Conservation (phyloP, 2,329 filamentous ascomycete species). For the Aspergillus texensis region DNA sequence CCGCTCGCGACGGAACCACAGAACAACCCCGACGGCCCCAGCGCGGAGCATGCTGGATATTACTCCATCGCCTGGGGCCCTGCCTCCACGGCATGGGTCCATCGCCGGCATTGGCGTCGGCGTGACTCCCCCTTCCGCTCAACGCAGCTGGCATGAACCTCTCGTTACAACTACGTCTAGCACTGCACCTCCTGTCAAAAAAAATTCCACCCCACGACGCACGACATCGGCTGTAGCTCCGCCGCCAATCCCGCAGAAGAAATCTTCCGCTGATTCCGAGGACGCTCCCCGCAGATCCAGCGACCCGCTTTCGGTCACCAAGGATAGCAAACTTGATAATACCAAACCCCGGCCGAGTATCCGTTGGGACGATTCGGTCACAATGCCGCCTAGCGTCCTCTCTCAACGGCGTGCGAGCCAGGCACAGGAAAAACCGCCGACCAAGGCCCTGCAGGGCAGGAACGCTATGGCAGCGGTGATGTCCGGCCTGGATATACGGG, state of each 20-base stretch:
- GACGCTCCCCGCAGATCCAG: slow-evolving; percentile 22
- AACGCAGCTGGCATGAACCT: slow-evolving; percentile 29
- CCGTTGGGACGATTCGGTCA: slow-evolving; percentile 22
- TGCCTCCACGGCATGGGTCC: slow-evolving; percentile 38
- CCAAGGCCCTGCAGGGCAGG: slow-evolving; percentile 29
- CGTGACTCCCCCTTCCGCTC: slow-evolving; percentile 33
- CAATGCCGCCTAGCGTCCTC: slow-evolving; percentile 21
- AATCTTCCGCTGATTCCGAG: slow-evolving; percentile 12
- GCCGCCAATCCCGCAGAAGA: slow-evolving; percentile 10
- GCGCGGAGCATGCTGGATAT: slow-evolving; percentile 67
- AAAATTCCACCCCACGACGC: slow-evolving; percentile 8
- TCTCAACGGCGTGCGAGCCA: slow-evolving; percentile 29
- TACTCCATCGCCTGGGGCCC: slow-evolving; percentile 52
- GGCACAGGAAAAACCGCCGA: slow-evolving; percentile 36
- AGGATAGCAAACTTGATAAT: slow-evolving; percentile 25
- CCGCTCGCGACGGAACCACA: slow-evolving; percentile 7
- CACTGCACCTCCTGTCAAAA: neutral
- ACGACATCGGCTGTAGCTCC: slow-evolving; percentile 22
- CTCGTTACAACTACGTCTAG: slow-evolving; percentile 16
- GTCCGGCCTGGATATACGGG: slow-evolving; percentile 42
- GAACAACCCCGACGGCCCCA: neutral
- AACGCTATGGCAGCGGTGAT: slow-evolving; percentile 53
- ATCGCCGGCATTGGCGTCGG: slow-evolving; percentile 43
- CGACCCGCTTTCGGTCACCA: slow-evolving; percentile 11
- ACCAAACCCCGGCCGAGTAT: slow-evolving; percentile 29